phyloP scores from a whole-genome alignment of 495 filamentous ascomycete genomes.

The Penicillium flavigenum region DNA sequence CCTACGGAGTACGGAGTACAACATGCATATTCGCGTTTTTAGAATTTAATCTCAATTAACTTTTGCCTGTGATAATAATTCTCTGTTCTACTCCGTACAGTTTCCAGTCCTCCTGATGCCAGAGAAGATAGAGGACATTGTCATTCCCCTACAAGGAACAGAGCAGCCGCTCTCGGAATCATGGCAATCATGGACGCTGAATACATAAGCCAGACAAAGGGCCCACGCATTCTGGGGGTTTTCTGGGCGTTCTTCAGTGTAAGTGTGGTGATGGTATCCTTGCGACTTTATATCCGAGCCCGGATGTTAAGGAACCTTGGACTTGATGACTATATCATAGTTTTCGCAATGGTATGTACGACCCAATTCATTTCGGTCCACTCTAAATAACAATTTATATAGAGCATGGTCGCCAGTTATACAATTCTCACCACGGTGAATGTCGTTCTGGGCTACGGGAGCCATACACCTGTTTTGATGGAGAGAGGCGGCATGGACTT shows the following conservation, averaged over 20 bases:
- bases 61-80: no score
- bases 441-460: slow-evolving; percentile 27
- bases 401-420: slow-evolving; percentile 24
- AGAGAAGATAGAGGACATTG: not conserved
- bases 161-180: not conserved
- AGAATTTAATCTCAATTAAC: no score
- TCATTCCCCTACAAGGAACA: not conserved
- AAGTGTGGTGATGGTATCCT: slow-evolving; percentile 28
- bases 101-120: no score
- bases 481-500: not conserved
- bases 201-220: not conserved
- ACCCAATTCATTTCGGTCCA: not conserved
- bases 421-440: slow-evolving; percentile 26
- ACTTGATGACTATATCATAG: not conserved
- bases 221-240: slow-evolving; percentile 32
- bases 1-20: no score
- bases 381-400: not conserved
- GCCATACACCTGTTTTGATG: slow-evolving; percentile 11
- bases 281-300: slow-evolving; percentile 45
- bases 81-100: no score
- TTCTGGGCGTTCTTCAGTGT: slow-evolving; percentile 34
- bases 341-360: not conserved
- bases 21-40: no score
- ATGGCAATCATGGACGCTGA: not conserved
- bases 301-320: slow-evolving; percentile 35